These are phyloP conservation scores for Stellera chamaejasme DNA, from an alignment of 345 rosid species.

Conservation along the genomic window DNA sequence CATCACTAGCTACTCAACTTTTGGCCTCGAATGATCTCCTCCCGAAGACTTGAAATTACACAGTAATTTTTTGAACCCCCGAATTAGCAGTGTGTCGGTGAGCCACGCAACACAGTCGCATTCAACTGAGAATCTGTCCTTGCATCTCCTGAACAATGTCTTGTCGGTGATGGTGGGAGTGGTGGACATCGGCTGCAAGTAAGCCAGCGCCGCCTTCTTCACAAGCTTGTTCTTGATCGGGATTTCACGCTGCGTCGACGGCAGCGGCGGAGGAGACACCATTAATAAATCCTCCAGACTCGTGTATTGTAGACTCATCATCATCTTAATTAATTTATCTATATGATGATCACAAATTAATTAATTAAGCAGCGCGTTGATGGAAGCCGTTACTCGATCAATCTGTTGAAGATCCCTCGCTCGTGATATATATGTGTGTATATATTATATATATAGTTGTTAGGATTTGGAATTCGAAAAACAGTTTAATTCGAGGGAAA, in stretches of 20 bases:
- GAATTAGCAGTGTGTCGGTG: conserved; percentile 17
- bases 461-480: no score
- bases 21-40: no score
- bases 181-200: conserved; percentile 50
- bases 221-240: conserved; percentile 53
- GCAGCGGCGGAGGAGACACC: conserved; percentile 7
- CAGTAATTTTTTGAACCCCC: not conserved
- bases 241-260: conserved; percentile 36
- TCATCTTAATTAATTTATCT: not conserved
- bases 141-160: conserved; percentile 23
- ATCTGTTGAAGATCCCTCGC: no score
- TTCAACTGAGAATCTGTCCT: conserved; percentile 16
- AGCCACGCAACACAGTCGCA: conserved; percentile 37
- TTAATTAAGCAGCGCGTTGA: no score
- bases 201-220: conserved; percentile 57
- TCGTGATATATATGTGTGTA: no score
- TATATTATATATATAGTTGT: no score
- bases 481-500: no score
- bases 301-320: conserved; percentile 33
- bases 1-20: not conserved
- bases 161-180: conserved; percentile 24
- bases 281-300: conserved; percentile 48
- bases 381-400: no score
- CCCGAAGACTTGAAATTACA: no score
- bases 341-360: no score